These are phyloP conservation scores for Grifola frondosa DNA, from an alignment of 1,284 basidiomycete genomes.

Conservation along the genomic window DNA sequence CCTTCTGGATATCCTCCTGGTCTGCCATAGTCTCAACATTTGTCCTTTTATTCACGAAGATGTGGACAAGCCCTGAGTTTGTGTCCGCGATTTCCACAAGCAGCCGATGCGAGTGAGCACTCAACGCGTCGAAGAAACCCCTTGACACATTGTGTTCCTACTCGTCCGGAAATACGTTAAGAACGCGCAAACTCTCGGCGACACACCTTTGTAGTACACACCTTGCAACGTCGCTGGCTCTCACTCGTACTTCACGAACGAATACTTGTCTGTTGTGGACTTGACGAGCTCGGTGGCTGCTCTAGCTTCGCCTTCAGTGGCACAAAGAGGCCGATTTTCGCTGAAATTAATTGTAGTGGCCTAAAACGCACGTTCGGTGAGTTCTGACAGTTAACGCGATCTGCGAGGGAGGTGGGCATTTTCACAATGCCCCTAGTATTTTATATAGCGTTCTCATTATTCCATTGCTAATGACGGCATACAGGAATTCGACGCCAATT, in stretches of 20 bases:
- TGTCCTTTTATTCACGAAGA: constrained; percentile 34
- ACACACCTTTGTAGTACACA: constrained; percentile 30
- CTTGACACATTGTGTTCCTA: constrained; percentile 33
- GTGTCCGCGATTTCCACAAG: constrained; percentile 32
- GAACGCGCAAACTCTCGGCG: constrained; percentile 35
- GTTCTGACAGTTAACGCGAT: no score
- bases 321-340: constrained; percentile 35
- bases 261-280: constrained; percentile 35
- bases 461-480: no score
- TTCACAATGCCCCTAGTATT: no score
- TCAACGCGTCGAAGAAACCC: constrained; percentile 37
- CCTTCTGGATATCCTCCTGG: constrained; percentile 25
- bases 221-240: constrained; percentile 42
- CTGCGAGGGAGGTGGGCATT: no score
- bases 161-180: constrained; percentile 41
- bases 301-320: constrained; percentile 36
- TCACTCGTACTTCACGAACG: constrained; percentile 27
- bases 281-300: constrained; percentile 25
- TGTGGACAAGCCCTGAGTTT: constrained; percentile 22
- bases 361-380: no score
- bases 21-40: constrained; percentile 20
- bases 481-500: no score
- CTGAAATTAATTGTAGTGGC: no score
- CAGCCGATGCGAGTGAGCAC: constrained; percentile 33
- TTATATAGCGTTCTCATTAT: no score